Evolutionary conservation across 371 early-diverging fungal species (phyloP), one percentile per base, ranked within the genome.

Genomic region (Phascolomyces articulosus): DNA sequence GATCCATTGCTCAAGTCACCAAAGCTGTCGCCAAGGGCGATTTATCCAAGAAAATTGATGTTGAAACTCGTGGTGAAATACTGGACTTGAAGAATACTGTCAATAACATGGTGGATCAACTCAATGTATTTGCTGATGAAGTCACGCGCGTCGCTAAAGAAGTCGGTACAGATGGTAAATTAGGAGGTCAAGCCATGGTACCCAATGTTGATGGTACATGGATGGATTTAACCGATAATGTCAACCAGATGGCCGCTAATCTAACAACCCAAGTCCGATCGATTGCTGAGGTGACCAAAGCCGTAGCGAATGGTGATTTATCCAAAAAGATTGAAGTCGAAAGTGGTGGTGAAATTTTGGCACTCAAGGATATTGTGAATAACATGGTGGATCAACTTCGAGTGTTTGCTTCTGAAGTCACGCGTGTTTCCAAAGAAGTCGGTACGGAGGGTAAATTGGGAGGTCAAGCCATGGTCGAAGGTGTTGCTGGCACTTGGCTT

Each of bases 1-100:
- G 87, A 3, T 80, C 82, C 1, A 79, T 79, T 44, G 80, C 80
- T 15, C 73, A 79, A 41, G 79, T 82, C 55, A 80, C 83, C 31
- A 75, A 77, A 2, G 78, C 83, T 16, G 83, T 80, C 1, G 78
- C 86, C 2, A 80, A 74, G 8, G 87, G 86, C 18, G 85, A 86
- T 67, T 83, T 80, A 29, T 81, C 81, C 9, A 76, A 78, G 28
- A 79, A 80, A 67, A 87, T 89, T 60, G 87, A 85, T 21, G 80
- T 86, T 10, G 84, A 86, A 56, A 86, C 86, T 0, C 74, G 76
- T 20, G 87, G 87, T 31, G 87, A 89, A 68, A 87, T 87, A 79
- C 82, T 86, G 48, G 63, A 58, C 0, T 80, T 89, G 56, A 87
- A 89, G 70, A 83, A 86, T 48, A 87, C 86, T 61, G 88, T 90